Base-by-base conservation (phyloP, 768 basidiomycete genomes). In the Heimioporus sp. region DNA sequence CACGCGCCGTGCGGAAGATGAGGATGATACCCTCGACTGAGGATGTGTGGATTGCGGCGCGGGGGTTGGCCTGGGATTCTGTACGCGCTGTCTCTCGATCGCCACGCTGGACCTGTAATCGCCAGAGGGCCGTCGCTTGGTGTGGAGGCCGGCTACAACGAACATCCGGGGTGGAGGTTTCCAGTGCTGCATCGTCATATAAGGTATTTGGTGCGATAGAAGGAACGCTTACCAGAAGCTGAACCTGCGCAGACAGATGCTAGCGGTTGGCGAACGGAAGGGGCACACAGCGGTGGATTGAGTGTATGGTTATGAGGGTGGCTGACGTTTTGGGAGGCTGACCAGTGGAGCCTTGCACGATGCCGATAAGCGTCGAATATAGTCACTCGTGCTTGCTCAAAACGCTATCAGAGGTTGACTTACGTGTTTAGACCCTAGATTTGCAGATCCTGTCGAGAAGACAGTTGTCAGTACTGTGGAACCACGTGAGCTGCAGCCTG, bases 131-230 rank as follows among this genome's bases (percentile, higher is more conserved):
- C 52, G 62, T 43, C 63, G 63, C 28, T 65, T 65, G 28, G 56
- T 62, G 21, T 65, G 49, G 37, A 63, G 51, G 15, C 52, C 56
- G 55, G 62, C 46, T 13, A 63, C 60, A 17, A 63, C 54, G 32
- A 65, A 65, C 60, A 65, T 65, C 11, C 49, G 44, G 34, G 4
- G n/a, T 21, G 32, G 15, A 32, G 28, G 41, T 58, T 37, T 35
- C 46, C 36, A 34, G 39, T 24, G 46, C 60, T 62, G 45, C 24
- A 32, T 28, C n/a, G 48, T 62, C 48, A 64, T 34, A 59, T 62
- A 20, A 60, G 45, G 46, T 38, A 32, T 17, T 52, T 13, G 48
- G 17, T 40, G 30, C 6, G 39, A 59, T 35, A 10, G 21, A 44
- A 44, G 19, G 35, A 49, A 28, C 2, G 32, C 60, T 56, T 51